Evolutionary conservation across 805 yeast genomes (phyloP).

Genomic region (Candida methanosorbosa): DNA sequence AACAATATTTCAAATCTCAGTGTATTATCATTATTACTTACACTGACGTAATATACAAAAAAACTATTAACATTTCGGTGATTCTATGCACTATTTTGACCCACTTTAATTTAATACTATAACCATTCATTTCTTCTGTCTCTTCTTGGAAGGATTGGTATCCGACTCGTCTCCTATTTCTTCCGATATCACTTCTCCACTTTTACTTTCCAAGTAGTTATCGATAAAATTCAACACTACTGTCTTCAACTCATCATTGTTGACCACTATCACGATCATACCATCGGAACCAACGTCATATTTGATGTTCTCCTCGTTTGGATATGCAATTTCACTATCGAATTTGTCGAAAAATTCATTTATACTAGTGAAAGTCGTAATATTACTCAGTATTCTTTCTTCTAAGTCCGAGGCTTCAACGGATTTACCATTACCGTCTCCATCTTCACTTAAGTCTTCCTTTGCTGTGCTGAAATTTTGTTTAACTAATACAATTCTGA

Average conservation of each 20-base stretch:
- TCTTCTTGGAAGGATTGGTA: too few species aligned
- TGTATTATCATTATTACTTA: too few species aligned
- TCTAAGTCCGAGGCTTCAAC: slow-evolving; percentile 31
- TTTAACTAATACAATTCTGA: slow-evolving; percentile 34
- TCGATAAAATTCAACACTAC: slow-evolving; percentile 36
- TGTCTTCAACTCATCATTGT: slow-evolving; percentile 27
- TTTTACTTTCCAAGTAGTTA: slow-evolving; percentile 4
- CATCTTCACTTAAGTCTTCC: slow-evolving; percentile 15
- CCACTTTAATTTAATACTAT: too few species aligned
- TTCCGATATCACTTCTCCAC: background rate
- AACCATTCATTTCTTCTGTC: background rate
- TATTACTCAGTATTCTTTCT: slow-evolving; percentile 35
- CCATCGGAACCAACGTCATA: slow-evolving; percentile 59
- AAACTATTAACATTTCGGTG: too few species aligned
- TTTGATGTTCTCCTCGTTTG: slow-evolving; percentile 45
- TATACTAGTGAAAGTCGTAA: slow-evolving; percentile 38
- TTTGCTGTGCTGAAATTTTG: slow-evolving; percentile 25
- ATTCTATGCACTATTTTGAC: too few species aligned
- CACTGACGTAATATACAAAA: too few species aligned
- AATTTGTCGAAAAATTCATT: slow-evolving; percentile 44
- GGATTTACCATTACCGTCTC: slow-evolving; percentile 5
- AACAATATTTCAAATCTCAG: too few species aligned
- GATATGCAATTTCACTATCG: slow-evolving; percentile 42
- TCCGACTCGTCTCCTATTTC: too few species aligned
- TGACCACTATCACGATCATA: slow-evolving; percentile 46